Percentiles rank a stretch among this genome's conserved stretches.
Evolutionary conservation across 345 rosid species (phyloP).

Genomic region (Nasturtium officinale): DNA sequence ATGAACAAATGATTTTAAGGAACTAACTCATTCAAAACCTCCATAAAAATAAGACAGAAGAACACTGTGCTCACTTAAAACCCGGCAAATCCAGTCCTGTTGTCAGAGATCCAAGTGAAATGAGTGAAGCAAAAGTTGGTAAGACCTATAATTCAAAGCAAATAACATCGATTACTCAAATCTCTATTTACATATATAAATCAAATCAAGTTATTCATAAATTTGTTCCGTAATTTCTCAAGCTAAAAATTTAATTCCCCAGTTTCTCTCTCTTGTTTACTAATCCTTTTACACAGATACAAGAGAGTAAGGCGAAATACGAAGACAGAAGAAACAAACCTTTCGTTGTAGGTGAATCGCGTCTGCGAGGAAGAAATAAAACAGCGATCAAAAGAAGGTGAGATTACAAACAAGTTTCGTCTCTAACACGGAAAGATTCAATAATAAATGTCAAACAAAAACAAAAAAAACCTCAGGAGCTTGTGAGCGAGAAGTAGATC

Average conservation of each 20-base stretch:
- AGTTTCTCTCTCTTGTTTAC: neutral
- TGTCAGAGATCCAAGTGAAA: conserved; percentile 43
- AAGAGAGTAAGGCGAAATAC: neutral
- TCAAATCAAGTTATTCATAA: neutral
- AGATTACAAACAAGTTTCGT: neutral
- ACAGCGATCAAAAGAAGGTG: neutral
- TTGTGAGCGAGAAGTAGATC: conserved; percentile 63
- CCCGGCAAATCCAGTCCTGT: conserved; percentile 53
- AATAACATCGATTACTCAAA: conserved; percentile 29
- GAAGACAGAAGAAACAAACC: conserved; percentile 46
- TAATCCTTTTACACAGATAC: neutral
- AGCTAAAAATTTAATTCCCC: neutral
- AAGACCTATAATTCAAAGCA: conserved; percentile 53
- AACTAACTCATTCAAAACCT: neutral
- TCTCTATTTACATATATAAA: conserved; percentile 54
- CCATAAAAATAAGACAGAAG: neutral
- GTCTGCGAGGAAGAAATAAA: conserved; percentile 42
- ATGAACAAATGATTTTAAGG: neutral
- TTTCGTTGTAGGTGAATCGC: conserved; percentile 56
- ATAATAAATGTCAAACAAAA: neutral
- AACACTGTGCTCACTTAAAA: conserved; percentile 53
- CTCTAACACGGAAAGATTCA: conserved; percentile 7
- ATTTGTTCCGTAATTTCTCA: conserved; percentile 3
- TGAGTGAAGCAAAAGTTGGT: conserved; percentile 80
- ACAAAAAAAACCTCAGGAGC: conserved; percentile 59